Evolutionary conservation across 2,329 filamentous ascomycete species (phyloP), one percentile per base, ranked within the genome.

Genomic region (Berkeleyomyces rouxiae): DNA sequence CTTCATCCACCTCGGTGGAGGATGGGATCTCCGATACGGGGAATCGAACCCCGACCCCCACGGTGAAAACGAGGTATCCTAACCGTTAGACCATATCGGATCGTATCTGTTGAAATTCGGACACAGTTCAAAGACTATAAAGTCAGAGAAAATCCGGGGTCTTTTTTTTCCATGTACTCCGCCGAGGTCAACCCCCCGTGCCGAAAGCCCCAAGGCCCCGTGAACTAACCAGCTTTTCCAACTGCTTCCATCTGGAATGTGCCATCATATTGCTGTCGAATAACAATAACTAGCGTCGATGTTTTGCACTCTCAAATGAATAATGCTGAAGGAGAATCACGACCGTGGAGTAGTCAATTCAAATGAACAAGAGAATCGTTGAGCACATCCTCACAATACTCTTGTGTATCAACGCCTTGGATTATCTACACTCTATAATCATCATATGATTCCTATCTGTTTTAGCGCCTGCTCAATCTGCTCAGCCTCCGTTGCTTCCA

Each of bases 381-480:
- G 7, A 16, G 46, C 7, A 7, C 7, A 23, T 43, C 42, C 10
- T 43, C 23, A 49, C 2, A 4, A 7, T 11, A 10, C 16, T 33
- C 9, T 10, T 9, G 6, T 43, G 6, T 9, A 9, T 9, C 49
- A 13, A 11, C 33, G 11, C 4, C 49, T 53, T 13, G 39, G 39
- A 39, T 55, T 4, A 11, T 6, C 11, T 42, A 36, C n/a, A 33
- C 66, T 66, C 72, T 9, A 77, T 44, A 36, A 77, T 69, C n/a
- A 33, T 66, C 66, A 73, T 9, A 77, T 44, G 33, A 77, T 69
- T 1, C 78, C 77, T 58, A 69, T 72, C n/a, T 75, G 72, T 65
- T 70, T 75, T 63, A 82, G 70, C 13, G 73, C 74, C 67, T 71
- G 73, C 63, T 76, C 63, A 1, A 81, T 74, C 68, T 72, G 73